These are phyloP conservation scores for Blastobotrys apis DNA, from an alignment of 1,139 yeast species.

Conservation along the genomic window DNA sequence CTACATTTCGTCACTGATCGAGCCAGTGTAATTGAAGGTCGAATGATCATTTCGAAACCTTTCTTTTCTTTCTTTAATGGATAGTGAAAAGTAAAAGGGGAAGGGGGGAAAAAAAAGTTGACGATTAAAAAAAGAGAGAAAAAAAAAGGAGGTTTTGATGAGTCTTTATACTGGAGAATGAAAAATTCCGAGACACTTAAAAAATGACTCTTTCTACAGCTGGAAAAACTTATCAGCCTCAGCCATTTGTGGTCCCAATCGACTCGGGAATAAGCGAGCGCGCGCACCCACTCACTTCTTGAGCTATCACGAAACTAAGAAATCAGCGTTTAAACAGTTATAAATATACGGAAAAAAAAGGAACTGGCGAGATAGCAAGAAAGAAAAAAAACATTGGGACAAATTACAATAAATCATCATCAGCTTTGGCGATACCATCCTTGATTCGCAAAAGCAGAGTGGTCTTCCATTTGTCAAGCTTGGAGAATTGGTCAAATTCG, in stretches of 20 bases:
- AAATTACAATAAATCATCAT: conserved; percentile 47
- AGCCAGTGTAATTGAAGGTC: conserved; percentile 13
- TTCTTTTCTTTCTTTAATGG: background rate
- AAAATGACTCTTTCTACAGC: background rate
- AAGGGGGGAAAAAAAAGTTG: background rate
- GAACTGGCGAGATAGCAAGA: too few species aligned
- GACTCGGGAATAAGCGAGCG: too few species aligned
- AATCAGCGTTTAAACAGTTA: too few species aligned
- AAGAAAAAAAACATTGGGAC: background rate
- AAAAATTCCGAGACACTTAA: background rate
- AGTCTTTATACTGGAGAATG: conserved; percentile 3
- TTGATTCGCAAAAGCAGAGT: conserved; percentile 78
- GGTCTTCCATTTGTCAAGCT: conserved; percentile 92
- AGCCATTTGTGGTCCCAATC: too few species aligned
- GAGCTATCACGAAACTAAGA: too few species aligned
- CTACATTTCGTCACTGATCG: conserved; percentile 5
- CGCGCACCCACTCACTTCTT: too few species aligned
- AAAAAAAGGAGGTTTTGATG: background rate
- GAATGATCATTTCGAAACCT: conserved; percentile 4
- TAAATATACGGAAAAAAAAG: too few species aligned
- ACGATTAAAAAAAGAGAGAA: conserved; percentile 6
- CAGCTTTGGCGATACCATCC: conserved; percentile 65
- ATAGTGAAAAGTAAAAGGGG: background rate
- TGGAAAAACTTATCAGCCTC: background rate
- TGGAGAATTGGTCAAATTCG: conserved; percentile 83